Percentiles rank a stretch among this genome's conserved stretches.
phyloP scores from a whole-genome alignment of 257 asterid species.

The Prunella vulgaris region DNA sequence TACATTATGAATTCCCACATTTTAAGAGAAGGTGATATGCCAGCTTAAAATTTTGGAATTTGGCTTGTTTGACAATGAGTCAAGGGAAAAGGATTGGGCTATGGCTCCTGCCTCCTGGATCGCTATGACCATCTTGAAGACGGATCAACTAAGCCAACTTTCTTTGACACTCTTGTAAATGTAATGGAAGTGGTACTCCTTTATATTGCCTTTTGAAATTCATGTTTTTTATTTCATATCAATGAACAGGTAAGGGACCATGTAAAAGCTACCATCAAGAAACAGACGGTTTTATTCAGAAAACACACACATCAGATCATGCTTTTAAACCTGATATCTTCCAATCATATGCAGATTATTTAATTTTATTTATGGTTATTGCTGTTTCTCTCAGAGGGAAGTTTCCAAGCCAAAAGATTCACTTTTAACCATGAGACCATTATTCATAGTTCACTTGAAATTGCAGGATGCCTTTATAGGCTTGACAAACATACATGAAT shows the following conservation, averaged over 20 bases:
- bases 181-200: not conserved
- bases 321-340: not conserved
- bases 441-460: not conserved
- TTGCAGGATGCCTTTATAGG: slow-evolving; percentile 11
- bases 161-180: not conserved
- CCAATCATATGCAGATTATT: not conserved
- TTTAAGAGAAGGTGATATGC: not conserved
- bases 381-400: not conserved
- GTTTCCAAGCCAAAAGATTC: not conserved
- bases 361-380: not conserved
- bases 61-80: not conserved
- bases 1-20: not conserved
- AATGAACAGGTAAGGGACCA: not conserved
- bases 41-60: not conserved
- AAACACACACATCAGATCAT: not conserved
- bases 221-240: not conserved
- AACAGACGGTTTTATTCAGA: not conserved
- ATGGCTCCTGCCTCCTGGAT: not conserved
- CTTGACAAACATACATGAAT: not conserved
- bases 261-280: not conserved
- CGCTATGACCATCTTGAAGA: not conserved
- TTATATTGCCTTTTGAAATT: not conserved
- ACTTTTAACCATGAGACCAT: not conserved
- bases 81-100: not conserved
- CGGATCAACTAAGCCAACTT: not conserved